These are phyloP conservation scores for Penicillium carneum DNA, from an alignment of 2,329 filamentous ascomycete species.

Conservation along the genomic window DNA sequence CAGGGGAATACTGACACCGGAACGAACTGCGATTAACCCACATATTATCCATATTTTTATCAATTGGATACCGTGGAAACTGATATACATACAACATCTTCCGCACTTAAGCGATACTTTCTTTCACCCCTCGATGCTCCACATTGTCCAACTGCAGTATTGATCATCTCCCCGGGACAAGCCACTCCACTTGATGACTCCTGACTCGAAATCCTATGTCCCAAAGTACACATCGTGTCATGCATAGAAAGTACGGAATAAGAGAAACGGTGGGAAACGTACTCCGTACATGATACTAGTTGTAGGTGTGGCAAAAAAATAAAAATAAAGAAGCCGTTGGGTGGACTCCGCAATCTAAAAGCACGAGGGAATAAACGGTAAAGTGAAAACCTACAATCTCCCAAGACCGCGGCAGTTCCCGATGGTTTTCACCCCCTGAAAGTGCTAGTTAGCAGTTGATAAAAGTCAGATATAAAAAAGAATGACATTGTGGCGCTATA, in stretches of 20 bases:
- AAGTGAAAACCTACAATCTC: background rate
- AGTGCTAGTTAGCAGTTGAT: background rate
- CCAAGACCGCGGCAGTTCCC: conserved; percentile 7
- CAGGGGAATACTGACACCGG: background rate
- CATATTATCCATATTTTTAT: background rate
- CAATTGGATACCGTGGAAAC: conserved; percentile 7
- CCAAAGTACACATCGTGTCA: background rate
- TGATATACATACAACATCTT: background rate
- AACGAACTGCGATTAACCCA: conserved; percentile 1
- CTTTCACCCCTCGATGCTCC: conserved; percentile 10
- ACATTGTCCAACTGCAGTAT: conserved; percentile 27
- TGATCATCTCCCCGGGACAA: conserved; percentile 30
- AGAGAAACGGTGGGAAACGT: background rate
- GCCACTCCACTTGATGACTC: conserved; percentile 24
- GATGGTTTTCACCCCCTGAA: conserved; percentile 12
- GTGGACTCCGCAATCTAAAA: background rate
- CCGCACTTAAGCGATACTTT: background rate
- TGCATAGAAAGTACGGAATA: too few species aligned
- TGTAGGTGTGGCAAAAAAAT: background rate
- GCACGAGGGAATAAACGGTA: background rate
- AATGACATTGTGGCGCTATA: conserved; percentile 20
- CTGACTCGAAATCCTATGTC: conserved; percentile 19
- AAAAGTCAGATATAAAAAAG: conserved; percentile 6
- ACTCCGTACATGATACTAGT: background rate
- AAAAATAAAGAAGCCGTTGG: conserved; percentile 1